A percentile compares a stretch with the other conserved stretches of the same genome.
Conservation (phyloP, 352 stramenopile genomes). For the Phytophthora nicotianae region DNA sequence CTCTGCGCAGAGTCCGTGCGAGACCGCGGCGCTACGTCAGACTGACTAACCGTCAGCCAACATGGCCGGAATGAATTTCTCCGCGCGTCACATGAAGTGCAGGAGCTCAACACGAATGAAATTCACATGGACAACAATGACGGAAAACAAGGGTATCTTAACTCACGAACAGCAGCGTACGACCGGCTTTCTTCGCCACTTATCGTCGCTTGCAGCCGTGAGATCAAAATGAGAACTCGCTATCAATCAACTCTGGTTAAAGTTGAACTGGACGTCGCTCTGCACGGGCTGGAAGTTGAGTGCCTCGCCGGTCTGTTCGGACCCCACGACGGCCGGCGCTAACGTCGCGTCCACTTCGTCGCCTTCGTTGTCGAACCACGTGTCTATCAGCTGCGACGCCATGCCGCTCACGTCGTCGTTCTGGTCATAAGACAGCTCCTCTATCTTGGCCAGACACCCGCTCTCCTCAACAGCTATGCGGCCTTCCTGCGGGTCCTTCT, state of each 20-base stretch:
- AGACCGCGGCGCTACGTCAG: background rate
- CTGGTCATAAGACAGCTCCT: slow-evolving; percentile 82
- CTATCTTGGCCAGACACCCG: slow-evolving; percentile 75
- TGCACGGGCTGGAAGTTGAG: slow-evolving; percentile 80
- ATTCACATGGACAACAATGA: background rate
- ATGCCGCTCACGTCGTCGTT: slow-evolving; percentile 82
- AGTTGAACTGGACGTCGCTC: slow-evolving; percentile 74
- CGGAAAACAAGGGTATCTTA: slow-evolving; percentile 4
- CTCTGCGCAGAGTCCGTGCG: background rate
- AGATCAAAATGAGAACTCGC: background rate
- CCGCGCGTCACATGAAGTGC: background rate
- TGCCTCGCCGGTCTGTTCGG: slow-evolving; percentile 40
- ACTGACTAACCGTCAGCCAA: background rate
- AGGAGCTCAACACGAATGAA: slow-evolving; percentile 18
- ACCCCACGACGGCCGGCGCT: slow-evolving; percentile 55
- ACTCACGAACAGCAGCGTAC: slow-evolving; percentile 9
- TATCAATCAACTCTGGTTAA: slow-evolving; percentile 45
- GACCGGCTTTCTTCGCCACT: slow-evolving; percentile 19
- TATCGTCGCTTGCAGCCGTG: background rate
- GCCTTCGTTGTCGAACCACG: slow-evolving; percentile 75
- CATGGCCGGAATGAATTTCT: background rate
- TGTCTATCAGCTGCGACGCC: slow-evolving; percentile 80
- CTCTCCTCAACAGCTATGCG: slow-evolving; percentile 80
- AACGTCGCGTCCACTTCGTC: slow-evolving; percentile 49
- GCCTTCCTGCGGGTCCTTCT: slow-evolving; percentile 66